Evolutionary conservation across 2,329 filamentous ascomycete species (phyloP).

Genomic region (Leptosphaerulina australis): DNA sequence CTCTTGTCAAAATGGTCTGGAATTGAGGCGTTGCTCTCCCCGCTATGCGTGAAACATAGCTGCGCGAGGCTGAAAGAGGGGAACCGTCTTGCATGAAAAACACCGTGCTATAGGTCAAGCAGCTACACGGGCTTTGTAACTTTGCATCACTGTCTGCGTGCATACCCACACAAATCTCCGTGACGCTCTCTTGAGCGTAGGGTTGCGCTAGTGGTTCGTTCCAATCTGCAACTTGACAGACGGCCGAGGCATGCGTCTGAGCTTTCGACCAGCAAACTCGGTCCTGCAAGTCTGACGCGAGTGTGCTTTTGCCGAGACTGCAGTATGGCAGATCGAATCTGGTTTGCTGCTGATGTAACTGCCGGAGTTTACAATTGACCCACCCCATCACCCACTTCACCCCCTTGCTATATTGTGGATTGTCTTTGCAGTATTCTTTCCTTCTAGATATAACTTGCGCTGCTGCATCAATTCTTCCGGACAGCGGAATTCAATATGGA

Average conservation of each 20-base stretch:
- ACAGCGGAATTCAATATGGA: slow-evolving; percentile 40
- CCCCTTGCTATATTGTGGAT: not conserved
- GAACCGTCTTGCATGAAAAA: not conserved
- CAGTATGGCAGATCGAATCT: not conserved
- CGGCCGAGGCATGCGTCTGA: slow-evolving; percentile 12
- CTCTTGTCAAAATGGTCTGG: not conserved
- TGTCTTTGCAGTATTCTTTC: not conserved
- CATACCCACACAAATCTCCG: slow-evolving; percentile 5
- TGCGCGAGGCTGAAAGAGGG: slow-evolving; percentile 7
- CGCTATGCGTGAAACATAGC: slow-evolving; percentile 9
- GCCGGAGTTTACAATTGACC: not conserved
- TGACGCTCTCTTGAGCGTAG: slow-evolving; percentile 3
- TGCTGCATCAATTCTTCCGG: slow-evolving; percentile 31
- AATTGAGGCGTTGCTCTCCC: not conserved
- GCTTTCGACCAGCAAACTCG: not conserved
- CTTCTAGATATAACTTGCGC: slow-evolving; percentile 18
- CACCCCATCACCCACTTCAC: not conserved
- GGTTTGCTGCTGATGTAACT: not conserved
- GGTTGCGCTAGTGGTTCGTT: slow-evolving; percentile 7
- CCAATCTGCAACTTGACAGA: not conserved
- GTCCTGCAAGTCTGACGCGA: not conserved
- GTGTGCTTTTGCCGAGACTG: not conserved
- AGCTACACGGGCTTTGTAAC: slow-evolving; percentile 2
- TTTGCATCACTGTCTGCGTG: slow-evolving; percentile 1
- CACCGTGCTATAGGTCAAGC: not conserved